Conservation (phyloP, 495 filamentous ascomycete species). For the Haplographium delicatum region DNA sequence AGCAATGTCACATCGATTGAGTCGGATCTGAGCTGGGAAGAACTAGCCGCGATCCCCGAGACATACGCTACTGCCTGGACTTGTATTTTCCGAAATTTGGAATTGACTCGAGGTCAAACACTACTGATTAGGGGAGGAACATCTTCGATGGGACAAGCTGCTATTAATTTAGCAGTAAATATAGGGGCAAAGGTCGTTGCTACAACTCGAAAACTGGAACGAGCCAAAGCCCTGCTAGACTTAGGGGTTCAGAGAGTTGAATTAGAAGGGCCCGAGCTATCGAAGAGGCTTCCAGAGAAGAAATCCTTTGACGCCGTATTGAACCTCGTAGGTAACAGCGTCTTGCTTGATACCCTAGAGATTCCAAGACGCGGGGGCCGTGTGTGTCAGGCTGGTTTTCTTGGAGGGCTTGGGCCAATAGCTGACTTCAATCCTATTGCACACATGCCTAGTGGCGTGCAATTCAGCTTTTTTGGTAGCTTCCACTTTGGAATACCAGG, state of each 20-base stretch:
- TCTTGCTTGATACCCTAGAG: slow-evolving; percentile 36
- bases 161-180: slow-evolving; percentile 39
- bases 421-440: slow-evolving; percentile 41
- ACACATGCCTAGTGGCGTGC: slow-evolving; percentile 43
- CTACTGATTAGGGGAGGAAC: slow-evolving; percentile 40
- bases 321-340: slow-evolving; percentile 39
- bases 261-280: slow-evolving; percentile 21
- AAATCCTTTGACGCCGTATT: slow-evolving; percentile 38
- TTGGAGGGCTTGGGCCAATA: slow-evolving; percentile 43
- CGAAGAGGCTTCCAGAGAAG: neutral
- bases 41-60: slow-evolving; percentile 41
- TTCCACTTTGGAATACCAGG: slow-evolving; percentile 35
- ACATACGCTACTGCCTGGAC: slow-evolving; percentile 39
- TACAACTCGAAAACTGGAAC: slow-evolving; percentile 32
- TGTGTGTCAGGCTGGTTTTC: slow-evolving; percentile 37
- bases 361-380: slow-evolving; percentile 33
- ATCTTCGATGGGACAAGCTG: slow-evolving; percentile 40
- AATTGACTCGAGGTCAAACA: slow-evolving; percentile 28
- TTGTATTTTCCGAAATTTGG: slow-evolving; percentile 36
- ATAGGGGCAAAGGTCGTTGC: slow-evolving; percentile 35
- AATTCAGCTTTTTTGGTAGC: slow-evolving; percentile 45
- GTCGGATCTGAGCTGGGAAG: slow-evolving; percentile 31
- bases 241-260: slow-evolving; percentile 31
- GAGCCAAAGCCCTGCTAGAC: slow-evolving; percentile 24
- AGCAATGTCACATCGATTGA: slow-evolving; percentile 34